Conservation (phyloP, 139 green algal species). For the Chlorella ohadii region DNA sequence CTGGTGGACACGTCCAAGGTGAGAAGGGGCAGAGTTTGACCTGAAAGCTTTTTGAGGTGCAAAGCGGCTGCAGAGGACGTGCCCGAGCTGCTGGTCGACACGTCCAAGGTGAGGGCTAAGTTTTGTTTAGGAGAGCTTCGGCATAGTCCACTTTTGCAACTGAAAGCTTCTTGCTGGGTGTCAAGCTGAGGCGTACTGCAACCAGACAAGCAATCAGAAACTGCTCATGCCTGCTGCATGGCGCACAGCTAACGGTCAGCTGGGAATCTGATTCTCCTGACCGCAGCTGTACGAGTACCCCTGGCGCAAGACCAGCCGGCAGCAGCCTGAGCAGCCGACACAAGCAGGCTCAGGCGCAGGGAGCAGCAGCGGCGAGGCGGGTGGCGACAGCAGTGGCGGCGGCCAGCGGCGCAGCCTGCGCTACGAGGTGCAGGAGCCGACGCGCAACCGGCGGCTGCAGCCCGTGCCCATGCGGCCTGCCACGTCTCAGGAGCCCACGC, state of each 20-base stretch:
- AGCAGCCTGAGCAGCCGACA: not conserved
- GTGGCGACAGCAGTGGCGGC: not conserved
- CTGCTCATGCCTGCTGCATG: too few relatives aligned
- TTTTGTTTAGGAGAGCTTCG: too few relatives aligned
- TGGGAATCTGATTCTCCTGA: too few relatives aligned
- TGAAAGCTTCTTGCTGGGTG: not conserved
- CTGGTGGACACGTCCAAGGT: conserved; percentile 18
- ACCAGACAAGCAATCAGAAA: too few relatives aligned
- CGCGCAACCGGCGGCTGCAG: not conserved
- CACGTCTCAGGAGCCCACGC: not conserved
- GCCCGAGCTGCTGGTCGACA: too few relatives aligned
- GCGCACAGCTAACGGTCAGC: too few relatives aligned
- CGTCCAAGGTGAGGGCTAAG: too few relatives aligned
- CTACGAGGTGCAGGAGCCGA: not conserved
- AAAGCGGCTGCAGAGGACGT: too few relatives aligned
- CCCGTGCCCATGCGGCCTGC: conserved; percentile 19
- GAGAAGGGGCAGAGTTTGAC: not conserved
- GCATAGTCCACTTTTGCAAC: not conserved
- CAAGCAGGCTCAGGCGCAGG: not conserved
- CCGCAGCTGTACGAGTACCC: conserved; percentile 31
- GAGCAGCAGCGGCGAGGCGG: not conserved
- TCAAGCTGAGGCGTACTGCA: too few relatives aligned
- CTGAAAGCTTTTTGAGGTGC: too few relatives aligned
- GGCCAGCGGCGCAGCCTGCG: not conserved
- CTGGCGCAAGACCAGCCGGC: conserved; percentile 7